These are phyloP conservation scores for Dactylorhiza incarnata DNA, from an alignment of 106 monocot genomes.

Conservation along the genomic window DNA sequence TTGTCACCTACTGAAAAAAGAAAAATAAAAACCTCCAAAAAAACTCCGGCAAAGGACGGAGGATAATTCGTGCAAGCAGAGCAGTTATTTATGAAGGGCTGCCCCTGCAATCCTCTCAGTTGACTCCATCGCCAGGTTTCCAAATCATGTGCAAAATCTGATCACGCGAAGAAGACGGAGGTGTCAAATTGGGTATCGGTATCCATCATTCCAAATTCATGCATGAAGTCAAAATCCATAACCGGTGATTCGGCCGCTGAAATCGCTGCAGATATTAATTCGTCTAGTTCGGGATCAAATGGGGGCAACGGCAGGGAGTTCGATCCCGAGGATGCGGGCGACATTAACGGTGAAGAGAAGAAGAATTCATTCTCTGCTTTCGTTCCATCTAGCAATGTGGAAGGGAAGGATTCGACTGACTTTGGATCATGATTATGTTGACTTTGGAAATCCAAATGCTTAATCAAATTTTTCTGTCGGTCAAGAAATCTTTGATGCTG, in stretches of 20 bases:
- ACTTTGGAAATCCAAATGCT: slow-evolving; percentile 20
- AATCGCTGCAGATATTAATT: background rate
- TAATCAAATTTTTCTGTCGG: background rate
- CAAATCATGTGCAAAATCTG: background rate
- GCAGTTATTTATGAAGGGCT: background rate
- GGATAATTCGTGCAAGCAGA: background rate
- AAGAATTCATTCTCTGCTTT: background rate
- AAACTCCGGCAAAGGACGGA: background rate
- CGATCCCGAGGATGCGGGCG: background rate
- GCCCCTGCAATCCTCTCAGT: background rate
- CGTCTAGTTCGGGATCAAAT: background rate
- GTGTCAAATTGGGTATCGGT: background rate
- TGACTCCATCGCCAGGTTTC: background rate
- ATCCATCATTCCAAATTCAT: background rate
- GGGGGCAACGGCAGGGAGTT: background rate
- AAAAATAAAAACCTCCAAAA: background rate
- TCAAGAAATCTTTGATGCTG: background rate
- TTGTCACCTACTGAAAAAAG: background rate
- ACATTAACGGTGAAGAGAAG: slow-evolving; percentile 4
- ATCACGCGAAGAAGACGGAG: background rate
- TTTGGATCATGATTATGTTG: background rate
- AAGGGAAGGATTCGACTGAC: background rate
- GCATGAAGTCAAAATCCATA: background rate
- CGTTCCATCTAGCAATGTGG: background rate
- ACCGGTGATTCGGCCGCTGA: background rate